These are phyloP conservation scores for Plasmopara viticola DNA, from an alignment of 352 stramenopile genomes.

Conservation along the genomic window DNA sequence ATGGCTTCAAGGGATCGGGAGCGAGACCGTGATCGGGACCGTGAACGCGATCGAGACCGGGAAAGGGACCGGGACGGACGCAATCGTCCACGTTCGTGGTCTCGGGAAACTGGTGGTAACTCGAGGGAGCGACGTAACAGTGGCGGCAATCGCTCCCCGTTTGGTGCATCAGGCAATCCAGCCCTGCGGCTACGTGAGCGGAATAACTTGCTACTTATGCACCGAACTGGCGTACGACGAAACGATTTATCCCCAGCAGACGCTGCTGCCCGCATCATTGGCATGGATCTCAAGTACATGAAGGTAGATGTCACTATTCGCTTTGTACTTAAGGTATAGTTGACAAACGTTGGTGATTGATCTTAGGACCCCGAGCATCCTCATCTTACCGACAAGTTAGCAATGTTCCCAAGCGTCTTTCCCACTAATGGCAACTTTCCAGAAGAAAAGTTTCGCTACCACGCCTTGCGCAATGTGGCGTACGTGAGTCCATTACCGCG, in stretches of 20 bases:
- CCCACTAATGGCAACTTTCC: constrained; percentile 65
- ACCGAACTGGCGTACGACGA: constrained; percentile 44
- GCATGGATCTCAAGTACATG: constrained; percentile 65
- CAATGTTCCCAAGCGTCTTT: constrained; percentile 59
- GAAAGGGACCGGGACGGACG: constrained; percentile 32
- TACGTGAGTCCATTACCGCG: constrained; percentile 71
- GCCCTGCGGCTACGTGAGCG: constrained; percentile 51
- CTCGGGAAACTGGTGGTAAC: constrained; percentile 23
- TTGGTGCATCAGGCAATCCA: constrained; percentile 42
- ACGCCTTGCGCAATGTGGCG: constrained; percentile 61
- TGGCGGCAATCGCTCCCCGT: constrained; percentile 31
- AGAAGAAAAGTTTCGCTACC: constrained; percentile 78
- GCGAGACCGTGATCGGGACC: constrained; percentile 28
- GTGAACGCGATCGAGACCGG: constrained; percentile 27
- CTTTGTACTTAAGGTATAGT: constrained; percentile 1
- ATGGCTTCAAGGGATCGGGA: constrained; percentile 30
- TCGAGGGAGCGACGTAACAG: constrained; percentile 19
- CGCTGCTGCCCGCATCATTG: constrained; percentile 49
- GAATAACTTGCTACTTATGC: constrained; percentile 75
- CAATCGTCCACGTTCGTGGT: constrained; percentile 31
- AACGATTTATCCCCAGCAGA: constrained; percentile 42
- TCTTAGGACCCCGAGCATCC: constrained; percentile 55
- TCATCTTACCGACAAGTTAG: constrained; percentile 65
- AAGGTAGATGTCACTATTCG: constrained; percentile 33
- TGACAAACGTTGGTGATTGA: constrained; percentile 5